Percentiles rank a stretch among this genome's conserved stretches.
These are phyloP conservation scores for Garcia nutans DNA, from an alignment of 345 rosid genomes.

Conservation along the genomic window DNA sequence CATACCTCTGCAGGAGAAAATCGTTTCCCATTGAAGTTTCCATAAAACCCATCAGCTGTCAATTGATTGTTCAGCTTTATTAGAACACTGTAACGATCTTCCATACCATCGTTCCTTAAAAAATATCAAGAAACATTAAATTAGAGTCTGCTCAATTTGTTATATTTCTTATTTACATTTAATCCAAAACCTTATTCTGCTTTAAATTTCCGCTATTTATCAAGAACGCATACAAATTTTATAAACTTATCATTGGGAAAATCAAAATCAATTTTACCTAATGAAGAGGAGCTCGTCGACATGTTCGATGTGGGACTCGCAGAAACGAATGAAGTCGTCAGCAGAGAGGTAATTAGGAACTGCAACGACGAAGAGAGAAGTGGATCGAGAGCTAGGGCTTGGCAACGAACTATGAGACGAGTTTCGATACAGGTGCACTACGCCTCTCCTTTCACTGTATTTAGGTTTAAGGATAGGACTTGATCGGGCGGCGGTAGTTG, in stretches of 20 bases:
- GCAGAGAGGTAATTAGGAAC: constrained; percentile 79
- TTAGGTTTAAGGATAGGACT: constrained; percentile 35
- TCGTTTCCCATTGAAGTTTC: constrained; percentile 56
- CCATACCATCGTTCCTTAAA: constrained; percentile 82
- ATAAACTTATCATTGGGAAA: not conserved
- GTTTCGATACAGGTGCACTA: constrained; percentile 66
- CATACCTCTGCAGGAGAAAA: constrained; percentile 79
- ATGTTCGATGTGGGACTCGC: constrained; percentile 43
- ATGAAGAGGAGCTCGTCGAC: constrained; percentile 63
- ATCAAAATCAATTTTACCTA: constrained; percentile 32
- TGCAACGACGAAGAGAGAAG: constrained; percentile 75
- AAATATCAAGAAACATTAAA: not conserved
- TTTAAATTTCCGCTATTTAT: not conserved
- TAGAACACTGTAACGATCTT: constrained; percentile 82
- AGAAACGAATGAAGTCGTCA: constrained; percentile 72
- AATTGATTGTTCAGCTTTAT: constrained; percentile 57
- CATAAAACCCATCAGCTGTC: constrained; percentile 59
- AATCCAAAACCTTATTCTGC: not conserved
- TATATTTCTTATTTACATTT: no score
- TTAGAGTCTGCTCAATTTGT: not conserved
- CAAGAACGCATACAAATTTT: not conserved
- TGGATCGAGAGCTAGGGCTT: constrained; percentile 63
- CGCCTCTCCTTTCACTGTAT: constrained; percentile 67
- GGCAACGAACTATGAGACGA: constrained; percentile 61
- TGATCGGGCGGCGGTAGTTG: constrained; percentile 25